Evolutionary conservation across 169 alveolate genomes (phyloP), one percentile per base, ranked within the genome.

Genomic region (Plasmodium billcollinsi): DNA sequence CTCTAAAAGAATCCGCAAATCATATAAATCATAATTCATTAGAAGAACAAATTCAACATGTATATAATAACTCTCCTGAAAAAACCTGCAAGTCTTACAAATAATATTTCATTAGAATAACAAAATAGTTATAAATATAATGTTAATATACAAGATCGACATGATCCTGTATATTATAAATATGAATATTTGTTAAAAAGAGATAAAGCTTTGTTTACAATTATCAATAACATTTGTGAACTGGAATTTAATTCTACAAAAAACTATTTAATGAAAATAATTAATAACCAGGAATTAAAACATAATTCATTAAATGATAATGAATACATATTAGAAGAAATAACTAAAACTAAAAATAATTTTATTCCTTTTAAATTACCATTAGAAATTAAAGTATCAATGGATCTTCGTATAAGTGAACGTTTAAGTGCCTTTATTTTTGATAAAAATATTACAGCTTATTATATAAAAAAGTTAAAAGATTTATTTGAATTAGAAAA

Each of bases 331-430:
- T n/a, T 73, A 56, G 7, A 52, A 52, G 86, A 73, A 73, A 73
- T 73, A 45, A 21, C 18, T 54, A 54, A 73, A 14, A 73, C 52
- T 73, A 0, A 12, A 15, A 73, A 73, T 20, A 26, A 73, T 2
- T 8, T 2, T 18, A 9, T 26, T 52, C 12, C 24, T 43, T 73
- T 0, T 21, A 6, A 43, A 73, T 49, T 73, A 43, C 86, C 86
- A 20, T 73, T 54, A 5, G 86, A 73, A 61, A 24, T 73, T 52
- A 14, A 24, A 54, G 86, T 52, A 52, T 50, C 86, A 21, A 73
- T 73, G 86, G 86, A 71, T 52, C 70, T 73, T 26, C 20, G 86
- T 52, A 73, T 73, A 73, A 73, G 56, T 52, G 70, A 73, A 3
- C 86, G 86, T 20, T 33, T 73, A 15, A 12, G 43, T 26, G 86